Evolutionary conservation across 169 alveolate species (phyloP).

Genomic region (Perkinsus marinus): DNA sequence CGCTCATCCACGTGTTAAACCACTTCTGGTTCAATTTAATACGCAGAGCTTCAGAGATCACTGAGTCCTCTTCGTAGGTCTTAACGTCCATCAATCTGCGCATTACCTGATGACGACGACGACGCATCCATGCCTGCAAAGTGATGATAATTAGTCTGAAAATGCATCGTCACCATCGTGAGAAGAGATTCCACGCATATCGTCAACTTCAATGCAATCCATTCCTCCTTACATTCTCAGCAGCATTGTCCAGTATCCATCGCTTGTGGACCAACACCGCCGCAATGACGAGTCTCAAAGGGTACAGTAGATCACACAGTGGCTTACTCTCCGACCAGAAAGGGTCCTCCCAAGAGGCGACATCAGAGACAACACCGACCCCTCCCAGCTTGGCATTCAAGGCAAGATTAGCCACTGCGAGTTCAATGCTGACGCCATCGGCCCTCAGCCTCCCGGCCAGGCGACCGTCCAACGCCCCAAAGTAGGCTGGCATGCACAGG

Average conservation of each 20-base stretch:
- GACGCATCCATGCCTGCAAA: too few species aligned
- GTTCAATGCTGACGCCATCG: not conserved
- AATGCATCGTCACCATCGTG: too few species aligned
- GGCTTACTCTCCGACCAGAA: not conserved
- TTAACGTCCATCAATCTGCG: too few species aligned
- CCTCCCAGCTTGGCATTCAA: not conserved
- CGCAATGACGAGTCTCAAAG: not conserved
- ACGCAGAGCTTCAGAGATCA: not conserved
- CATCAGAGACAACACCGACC: not conserved
- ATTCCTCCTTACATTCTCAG: too few species aligned
- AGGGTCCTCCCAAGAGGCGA: not conserved
- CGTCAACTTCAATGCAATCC: too few species aligned
- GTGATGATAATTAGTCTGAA: too few species aligned
- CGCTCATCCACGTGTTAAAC: not conserved
- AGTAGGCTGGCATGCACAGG: not conserved
- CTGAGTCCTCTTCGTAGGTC: not conserved
- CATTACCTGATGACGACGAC: too few species aligned
- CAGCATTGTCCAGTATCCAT: too few species aligned
- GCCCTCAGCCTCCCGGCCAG: not conserved
- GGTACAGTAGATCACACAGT: not conserved
- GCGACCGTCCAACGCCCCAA: not conserved
- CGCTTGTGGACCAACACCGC: too few species aligned
- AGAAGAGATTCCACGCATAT: too few species aligned
- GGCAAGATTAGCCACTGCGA: not conserved
- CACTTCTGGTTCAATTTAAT: not conserved